Evolutionary conservation across 225 moss, liverwort and hornwort species (phyloP), one percentile per base, ranked within the genome.

Genomic region (Marchantia paleacea): DNA sequence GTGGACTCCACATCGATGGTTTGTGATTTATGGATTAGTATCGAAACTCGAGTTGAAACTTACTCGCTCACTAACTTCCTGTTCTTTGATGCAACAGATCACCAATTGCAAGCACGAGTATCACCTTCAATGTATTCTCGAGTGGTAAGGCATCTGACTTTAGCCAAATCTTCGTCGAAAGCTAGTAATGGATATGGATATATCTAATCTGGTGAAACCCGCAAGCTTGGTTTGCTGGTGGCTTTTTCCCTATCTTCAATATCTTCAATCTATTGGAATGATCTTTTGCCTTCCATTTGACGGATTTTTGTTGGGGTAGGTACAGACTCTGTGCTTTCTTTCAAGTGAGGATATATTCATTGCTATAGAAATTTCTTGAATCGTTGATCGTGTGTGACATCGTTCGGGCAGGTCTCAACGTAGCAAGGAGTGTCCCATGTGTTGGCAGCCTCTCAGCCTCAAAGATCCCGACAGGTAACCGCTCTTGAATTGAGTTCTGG

Each of bases 91-190:
- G 39, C 7, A 51, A 52, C 89, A 92, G 92, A 85, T 92, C 73
- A 96, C 94, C 7, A 89, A 84, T 81, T 96, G 96, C 92, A 96
- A 90, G 84, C 94, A 96, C 70, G 96, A 94, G 79, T 96, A 96
- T 52, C 94, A 96, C 83, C 90, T 96, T 75, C 96, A 96, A 76
- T 96, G 96, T 85, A 96, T 96, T 70, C 86, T 96, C 65, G 94
- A 96, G 84, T 96, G 96, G 96, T 93, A 80, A 90, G 92, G 52
- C 0, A 20, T 71, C 49, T 5, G 8, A 47, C n/a, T 12, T 3
- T 3, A 22, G 50, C 47, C 0, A n/a, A 10, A 71, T 50, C 10
- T 19, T n/a, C 12, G 51, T n/a, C 11, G 24, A 0, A 8, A 9
- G 39, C 11, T 52, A 50, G 24, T 62, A 8, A 62, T 62, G n/a